phyloP scores from a whole-genome alignment of 164 flowering plant genomes.

The Stephania cephalantha region DNA sequence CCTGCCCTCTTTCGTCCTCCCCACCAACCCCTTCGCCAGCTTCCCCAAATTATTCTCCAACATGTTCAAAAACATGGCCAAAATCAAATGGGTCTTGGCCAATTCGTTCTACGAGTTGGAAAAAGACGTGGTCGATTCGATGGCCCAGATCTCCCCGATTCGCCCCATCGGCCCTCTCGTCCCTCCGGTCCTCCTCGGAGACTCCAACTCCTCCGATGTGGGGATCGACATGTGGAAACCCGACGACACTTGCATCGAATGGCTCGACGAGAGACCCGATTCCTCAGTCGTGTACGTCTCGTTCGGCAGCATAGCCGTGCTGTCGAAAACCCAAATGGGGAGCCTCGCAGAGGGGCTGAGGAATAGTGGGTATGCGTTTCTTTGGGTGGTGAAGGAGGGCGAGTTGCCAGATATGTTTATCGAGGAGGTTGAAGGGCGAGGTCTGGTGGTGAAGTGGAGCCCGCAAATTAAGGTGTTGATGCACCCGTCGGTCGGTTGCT shows the following conservation, averaged over 20 bases:
- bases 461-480: slow-evolving; percentile 54
- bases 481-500: slow-evolving; percentile 55
- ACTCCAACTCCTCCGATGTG: not conserved
- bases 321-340: slow-evolving; percentile 43
- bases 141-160: slow-evolving; percentile 30
- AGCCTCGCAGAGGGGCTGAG: slow-evolving; percentile 50
- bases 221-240: slow-evolving; percentile 41
- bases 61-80: slow-evolving; percentile 40
- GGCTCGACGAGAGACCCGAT: slow-evolving; percentile 44
- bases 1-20: slow-evolving; percentile 60
- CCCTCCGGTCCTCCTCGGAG: not conserved
- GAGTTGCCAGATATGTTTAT: slow-evolving; percentile 44
- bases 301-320: slow-evolving; percentile 42
- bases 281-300: slow-evolving; percentile 58
- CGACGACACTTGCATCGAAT: slow-evolving; percentile 39
- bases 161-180: slow-evolving; percentile 58
- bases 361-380: slow-evolving; percentile 34
- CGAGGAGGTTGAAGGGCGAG: slow-evolving; percentile 41
- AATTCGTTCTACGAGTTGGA: slow-evolving; percentile 70
- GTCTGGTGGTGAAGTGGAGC: slow-evolving; percentile 54
- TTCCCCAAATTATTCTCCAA: slow-evolving; percentile 26
- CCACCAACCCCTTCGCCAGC: slow-evolving; percentile 30
- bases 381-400: slow-evolving; percentile 52
- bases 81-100: slow-evolving; percentile 47
- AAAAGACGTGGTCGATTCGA: slow-evolving; percentile 29